Evolutionary conservation across 2,329 filamentous ascomycete species (phyloP), one percentile per base, ranked within the genome.

Genomic region (Colletotrichum neosansevieriae): DNA sequence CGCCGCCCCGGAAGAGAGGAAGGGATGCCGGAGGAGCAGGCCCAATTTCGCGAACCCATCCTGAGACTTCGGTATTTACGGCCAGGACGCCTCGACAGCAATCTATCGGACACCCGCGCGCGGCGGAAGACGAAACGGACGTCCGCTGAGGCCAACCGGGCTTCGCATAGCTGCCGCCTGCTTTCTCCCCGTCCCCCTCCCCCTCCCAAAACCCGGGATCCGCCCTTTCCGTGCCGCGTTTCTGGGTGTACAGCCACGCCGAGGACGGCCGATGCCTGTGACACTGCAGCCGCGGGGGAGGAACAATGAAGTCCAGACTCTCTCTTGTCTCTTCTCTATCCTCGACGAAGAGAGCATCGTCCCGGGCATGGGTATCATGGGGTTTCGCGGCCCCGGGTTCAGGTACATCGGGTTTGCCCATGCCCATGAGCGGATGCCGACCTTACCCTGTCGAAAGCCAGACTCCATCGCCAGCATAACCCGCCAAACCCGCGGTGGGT

Each of bases 71-170:
- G 53, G 38, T 45, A 10, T 36, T 42, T 36, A 24, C 29, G 57
- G 32, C 19, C n/a, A 10, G 40, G 24, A 19, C 34, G n/a, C 36
- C 38, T 11, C n/a, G 15, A 15, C 24, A 9, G 19, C 64, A 63
- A 63, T 63, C 29, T 67, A 67, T 67, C 51, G 44, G 59, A 67
- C 59, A 67, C 64, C 32, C 29, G 64, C 29, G 50, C 19, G 45
- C 24, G 64, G 40, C 45, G 36, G 64, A 44, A 38, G 61, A 17
- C 59, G 51, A 63, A 67, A 64, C 64, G 51, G 59, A 24, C 44
- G 49, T 17, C 34, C 15, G 29, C 17, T 29, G 17, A 45, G 9
- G 34, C 29, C 29, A 36, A 29, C 49, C 24, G 49, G 17, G 49
- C 49, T 32, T 53, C 49, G 29, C 29, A 34, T 53, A 38, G 36